Evolutionary conservation across 2,329 filamentous ascomycete genomes (phyloP).

Genomic region (Drechslera avenae): DNA sequence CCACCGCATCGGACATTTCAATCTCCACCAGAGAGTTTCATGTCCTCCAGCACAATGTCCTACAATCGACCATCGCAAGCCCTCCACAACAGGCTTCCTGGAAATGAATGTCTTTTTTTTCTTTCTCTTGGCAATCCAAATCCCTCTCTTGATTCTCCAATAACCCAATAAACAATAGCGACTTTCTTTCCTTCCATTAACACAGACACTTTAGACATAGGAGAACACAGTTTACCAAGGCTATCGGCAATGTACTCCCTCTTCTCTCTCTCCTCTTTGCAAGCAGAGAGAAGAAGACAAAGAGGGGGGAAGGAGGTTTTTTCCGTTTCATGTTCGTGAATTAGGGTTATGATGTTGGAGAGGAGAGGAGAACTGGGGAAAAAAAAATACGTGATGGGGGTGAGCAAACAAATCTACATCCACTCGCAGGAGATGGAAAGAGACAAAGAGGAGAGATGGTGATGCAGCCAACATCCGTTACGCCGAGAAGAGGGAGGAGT

Average conservation of each 20-base stretch:
- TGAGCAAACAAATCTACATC: slow-evolving; percentile 28
- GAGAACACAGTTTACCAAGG: slow-evolving; percentile 38
- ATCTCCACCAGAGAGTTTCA: slow-evolving; percentile 24
- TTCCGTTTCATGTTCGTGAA: slow-evolving; percentile 16
- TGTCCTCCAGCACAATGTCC: slow-evolving; percentile 32
- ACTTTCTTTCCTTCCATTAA: slow-evolving; percentile 9
- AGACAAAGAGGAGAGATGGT: slow-evolving; percentile 20
- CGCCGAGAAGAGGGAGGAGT: slow-evolving; percentile 37
- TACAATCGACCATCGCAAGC: slow-evolving; percentile 25
- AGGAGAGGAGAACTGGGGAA: not conserved
- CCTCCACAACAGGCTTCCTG: slow-evolving; percentile 19
- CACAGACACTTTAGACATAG: slow-evolving; percentile 33
- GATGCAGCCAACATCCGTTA: slow-evolving; percentile 30
- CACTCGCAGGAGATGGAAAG: slow-evolving; percentile 12
- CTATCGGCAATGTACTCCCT: slow-evolving; percentile 38
- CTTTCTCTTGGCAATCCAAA: not conserved
- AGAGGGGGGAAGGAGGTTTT: slow-evolving; percentile 16
- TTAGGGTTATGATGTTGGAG: slow-evolving; percentile 4
- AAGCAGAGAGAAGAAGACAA: slow-evolving; percentile 31
- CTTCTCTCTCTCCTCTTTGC: slow-evolving; percentile 14
- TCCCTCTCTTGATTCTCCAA: not conserved
- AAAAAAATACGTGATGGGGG: slow-evolving; percentile 25
- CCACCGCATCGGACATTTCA: slow-evolving; percentile 21
- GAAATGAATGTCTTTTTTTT: slow-evolving; percentile 27
- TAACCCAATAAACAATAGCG: not conserved